Evolutionary conservation across 2,329 filamentous ascomycete genomes (phyloP).

Genomic region (Diaporthe citriasiana): DNA sequence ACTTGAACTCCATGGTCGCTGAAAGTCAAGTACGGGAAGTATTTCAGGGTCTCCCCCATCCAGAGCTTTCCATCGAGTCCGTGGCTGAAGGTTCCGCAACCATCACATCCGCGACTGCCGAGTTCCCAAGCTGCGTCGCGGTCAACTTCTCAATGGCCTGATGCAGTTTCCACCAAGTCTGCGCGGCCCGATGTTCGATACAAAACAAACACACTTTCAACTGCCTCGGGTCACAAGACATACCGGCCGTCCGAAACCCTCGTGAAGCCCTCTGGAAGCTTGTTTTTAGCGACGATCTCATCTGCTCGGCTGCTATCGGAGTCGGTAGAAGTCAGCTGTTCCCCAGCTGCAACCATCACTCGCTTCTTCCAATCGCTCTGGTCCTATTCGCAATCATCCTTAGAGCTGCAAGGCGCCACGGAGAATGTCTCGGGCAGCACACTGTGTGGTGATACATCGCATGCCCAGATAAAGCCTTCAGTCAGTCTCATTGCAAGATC

Average conservation of each 20-base stretch:
- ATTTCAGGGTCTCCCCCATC: constrained; percentile 42
- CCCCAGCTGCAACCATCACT: constrained; percentile 32
- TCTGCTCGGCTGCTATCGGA: constrained; percentile 24
- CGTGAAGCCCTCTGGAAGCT: constrained; percentile 37
- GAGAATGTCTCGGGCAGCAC: constrained; percentile 67
- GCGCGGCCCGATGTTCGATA: constrained; percentile 35
- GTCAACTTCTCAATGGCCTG: constrained; percentile 32
- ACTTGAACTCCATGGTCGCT: constrained; percentile 1
- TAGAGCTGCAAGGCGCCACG: constrained; percentile 56
- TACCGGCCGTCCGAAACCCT: constrained; percentile 33
- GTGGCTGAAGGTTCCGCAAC: not conserved
- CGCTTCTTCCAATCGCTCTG: constrained; percentile 48
- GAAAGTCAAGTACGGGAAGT: constrained; percentile 41
- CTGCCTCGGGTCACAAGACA: constrained; percentile 41
- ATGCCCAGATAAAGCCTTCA: constrained; percentile 66
- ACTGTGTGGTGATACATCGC: constrained; percentile 61
- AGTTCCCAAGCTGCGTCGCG: constrained; percentile 31
- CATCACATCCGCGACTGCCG: constrained; percentile 37
- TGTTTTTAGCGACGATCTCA: constrained; percentile 25
- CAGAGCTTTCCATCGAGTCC: constrained; percentile 42
- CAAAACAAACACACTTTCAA: constrained; percentile 42
- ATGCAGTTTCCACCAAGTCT: constrained; percentile 35
- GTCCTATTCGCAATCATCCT: constrained; percentile 48
- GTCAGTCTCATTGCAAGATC: constrained; percentile 60
- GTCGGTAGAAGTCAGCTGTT: constrained; percentile 24